Evolutionary conservation across 1,284 basidiomycete species (phyloP), one percentile per base, ranked within the genome.

Genomic region (Pulveroboletus sp.): DNA sequence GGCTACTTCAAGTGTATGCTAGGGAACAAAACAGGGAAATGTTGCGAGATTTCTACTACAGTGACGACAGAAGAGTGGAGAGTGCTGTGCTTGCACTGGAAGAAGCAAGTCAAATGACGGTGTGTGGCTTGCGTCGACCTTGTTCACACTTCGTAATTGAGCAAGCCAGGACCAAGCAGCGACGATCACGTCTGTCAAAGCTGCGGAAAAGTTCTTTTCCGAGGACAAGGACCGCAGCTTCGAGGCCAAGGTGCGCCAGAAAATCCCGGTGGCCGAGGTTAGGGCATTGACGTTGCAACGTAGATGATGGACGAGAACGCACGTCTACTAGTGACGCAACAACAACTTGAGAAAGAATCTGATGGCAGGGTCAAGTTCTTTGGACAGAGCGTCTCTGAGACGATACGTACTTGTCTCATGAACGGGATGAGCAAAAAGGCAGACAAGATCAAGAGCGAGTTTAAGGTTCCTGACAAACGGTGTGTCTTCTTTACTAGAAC

Each of bases 1-100:
- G 73, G 57, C 75, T 96, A 11, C 78, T 96, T 35, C 89, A 95
- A 68, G 91, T 94, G 0, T 97, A 96, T 71, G 94, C 93, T 2
- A 80, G 89, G 38, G 91, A 95, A 68, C 91, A 93, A 66, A 94
- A 98, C 70, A 78, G 89, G 45, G 94, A 95, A 61, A 89, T 99
- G 82, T 78, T 98, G 15, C 82, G 92, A 18, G 95, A 99, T 72
- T 98, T 97, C 73, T 99, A 96, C 75, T 99, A 96, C 71, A 96
- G 96, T 49, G 97, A 99, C 69, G 97, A 99, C 74, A 82, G 96
- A 58, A 81, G 96, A 43, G 89, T 93, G 9, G 96, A 98, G 67
- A 95, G 88, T 69, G 97, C 94, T 0, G 82, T 91, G 18, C 76
- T 98, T 8, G 89, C 85, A 39, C 75, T 99, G 42, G 90, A 92